phyloP scores from a whole-genome alignment of 257 asterid genomes.

The Solanum sejunctum region DNA sequence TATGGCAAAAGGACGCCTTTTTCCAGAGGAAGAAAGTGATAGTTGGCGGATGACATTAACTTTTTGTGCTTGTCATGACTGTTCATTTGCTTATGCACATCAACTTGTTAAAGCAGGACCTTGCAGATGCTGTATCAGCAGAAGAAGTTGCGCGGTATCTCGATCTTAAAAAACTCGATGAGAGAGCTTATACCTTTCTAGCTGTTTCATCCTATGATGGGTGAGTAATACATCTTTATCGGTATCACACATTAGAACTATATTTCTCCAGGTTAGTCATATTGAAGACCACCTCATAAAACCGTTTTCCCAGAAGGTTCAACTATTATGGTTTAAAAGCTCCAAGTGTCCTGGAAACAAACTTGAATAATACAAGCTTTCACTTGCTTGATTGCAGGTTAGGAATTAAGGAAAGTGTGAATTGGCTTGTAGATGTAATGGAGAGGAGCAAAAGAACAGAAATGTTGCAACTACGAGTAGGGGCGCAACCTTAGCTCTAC shows the following conservation, averaged over 20 bases:
- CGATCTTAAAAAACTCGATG: constrained; percentile 68
- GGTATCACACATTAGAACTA: not conserved
- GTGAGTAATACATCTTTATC: constrained; percentile 16
- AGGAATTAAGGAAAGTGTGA: constrained; percentile 66
- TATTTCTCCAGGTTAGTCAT: not conserved
- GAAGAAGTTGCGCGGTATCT: constrained; percentile 69
- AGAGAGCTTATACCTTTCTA: constrained; percentile 45
- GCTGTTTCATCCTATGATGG: constrained; percentile 71
- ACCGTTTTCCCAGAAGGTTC: not conserved
- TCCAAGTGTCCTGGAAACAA: not conserved
- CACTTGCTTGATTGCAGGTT: constrained; percentile 23
- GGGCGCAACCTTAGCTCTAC: constrained; percentile 9
- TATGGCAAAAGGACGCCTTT: not conserved
- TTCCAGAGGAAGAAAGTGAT: not conserved
- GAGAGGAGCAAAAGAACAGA: constrained; percentile 85
- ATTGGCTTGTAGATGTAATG: constrained; percentile 77
- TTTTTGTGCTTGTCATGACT: not conserved
- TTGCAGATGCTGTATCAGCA: constrained; percentile 47
- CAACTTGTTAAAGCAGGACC: constrained; percentile 38
- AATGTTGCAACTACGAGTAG: constrained; percentile 49
- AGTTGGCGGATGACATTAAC: not conserved
- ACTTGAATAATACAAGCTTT: not conserved
- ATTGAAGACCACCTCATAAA: not conserved
- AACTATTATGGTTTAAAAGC: not conserved
- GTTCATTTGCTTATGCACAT: not conserved